Evolutionary conservation across 345 rosid genomes (phyloP), one percentile per base, ranked within the genome.

Genomic region (Citrus australasica): DNA sequence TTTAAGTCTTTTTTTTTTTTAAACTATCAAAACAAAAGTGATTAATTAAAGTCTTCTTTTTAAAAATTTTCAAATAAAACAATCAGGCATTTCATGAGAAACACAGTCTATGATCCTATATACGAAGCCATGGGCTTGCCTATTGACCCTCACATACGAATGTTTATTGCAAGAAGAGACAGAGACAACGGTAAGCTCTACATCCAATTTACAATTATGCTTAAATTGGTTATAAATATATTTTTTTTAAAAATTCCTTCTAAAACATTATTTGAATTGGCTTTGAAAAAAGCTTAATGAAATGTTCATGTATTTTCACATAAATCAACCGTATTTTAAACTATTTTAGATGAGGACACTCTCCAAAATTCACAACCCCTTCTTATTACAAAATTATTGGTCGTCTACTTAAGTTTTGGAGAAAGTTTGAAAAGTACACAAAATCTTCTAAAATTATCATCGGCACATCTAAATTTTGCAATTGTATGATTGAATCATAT

Each of bases 81-180:
- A 14, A 24, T n/a, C 76, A 85, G 81, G 82, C 6, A 27, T 8
- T 35, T 32, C 10, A 46, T 46, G 51, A 51, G 48, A 63, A 80
- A 76, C 72, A 37, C 55, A 59, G 9, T 83, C 9, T 87, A 87
- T 33, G 87, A 87, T 75, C 87, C 88, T 14, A 40, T 65, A n/a
- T 85, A 83, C 74, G 85, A 79, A 82, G 75, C 83, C 19, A 71
- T 78, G 74, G 88, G 87, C 3, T 58, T 85, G 22, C 90, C 88
- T 5, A 37, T 83, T 27, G 88, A 87, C 42, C 90, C 87, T 16
- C 85, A 85, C 72, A 63, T 87, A 61, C 67, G 87, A 78, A 40
- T 82, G 59, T 83, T 87, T 69, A 25, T 66, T 30, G 65, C 81
- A 14, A 81, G 32, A 11, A 51, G 30, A 27, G 70, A 38, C 0